Percentiles rank a stretch among this genome's conserved stretches.
phyloP scores from a whole-genome alignment of 768 basidiomycete genomes.

The Lactarius akahatsu region DNA sequence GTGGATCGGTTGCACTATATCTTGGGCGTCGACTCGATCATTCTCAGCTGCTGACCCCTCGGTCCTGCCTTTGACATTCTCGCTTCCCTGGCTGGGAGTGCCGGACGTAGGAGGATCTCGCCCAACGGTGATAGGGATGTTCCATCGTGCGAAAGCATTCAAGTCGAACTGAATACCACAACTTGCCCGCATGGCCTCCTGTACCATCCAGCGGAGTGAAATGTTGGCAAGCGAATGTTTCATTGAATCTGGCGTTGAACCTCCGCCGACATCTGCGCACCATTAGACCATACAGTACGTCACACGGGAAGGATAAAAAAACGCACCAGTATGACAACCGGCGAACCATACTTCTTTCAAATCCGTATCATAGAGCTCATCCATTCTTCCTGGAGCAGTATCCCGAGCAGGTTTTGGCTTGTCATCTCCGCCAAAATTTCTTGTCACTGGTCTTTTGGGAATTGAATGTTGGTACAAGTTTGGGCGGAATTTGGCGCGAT shows the following conservation, averaged over 20 bases:
- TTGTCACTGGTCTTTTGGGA: conserved; percentile 28
- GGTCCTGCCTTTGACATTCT: no score
- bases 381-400: background rate
- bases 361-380: conserved; percentile 14
- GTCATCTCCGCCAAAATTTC: background rate
- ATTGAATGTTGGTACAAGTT: conserved; percentile 56
- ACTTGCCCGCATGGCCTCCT: conserved; percentile 12
- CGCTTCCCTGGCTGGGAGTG: no score
- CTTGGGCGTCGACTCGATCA: conserved; percentile 18
- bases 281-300: background rate
- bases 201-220: conserved; percentile 28
- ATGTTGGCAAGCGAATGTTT: conserved; percentile 21
- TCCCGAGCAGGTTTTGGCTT: background rate
- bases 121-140: conserved; percentile 10
- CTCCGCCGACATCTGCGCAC: conserved; percentile 27
- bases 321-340: conserved; percentile 27
- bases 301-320: background rate
- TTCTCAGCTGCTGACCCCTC: no score
- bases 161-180: conserved; percentile 20
- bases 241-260: conserved; percentile 5
- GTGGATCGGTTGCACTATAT: conserved; percentile 50
- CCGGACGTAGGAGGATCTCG: background rate
- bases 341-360: conserved; percentile 28
- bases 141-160: conserved; percentile 13
- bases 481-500: conserved; percentile 61